Conservation (phyloP, 192 early-diverging fungal genomes). For the Thamnidium elegans region DNA sequence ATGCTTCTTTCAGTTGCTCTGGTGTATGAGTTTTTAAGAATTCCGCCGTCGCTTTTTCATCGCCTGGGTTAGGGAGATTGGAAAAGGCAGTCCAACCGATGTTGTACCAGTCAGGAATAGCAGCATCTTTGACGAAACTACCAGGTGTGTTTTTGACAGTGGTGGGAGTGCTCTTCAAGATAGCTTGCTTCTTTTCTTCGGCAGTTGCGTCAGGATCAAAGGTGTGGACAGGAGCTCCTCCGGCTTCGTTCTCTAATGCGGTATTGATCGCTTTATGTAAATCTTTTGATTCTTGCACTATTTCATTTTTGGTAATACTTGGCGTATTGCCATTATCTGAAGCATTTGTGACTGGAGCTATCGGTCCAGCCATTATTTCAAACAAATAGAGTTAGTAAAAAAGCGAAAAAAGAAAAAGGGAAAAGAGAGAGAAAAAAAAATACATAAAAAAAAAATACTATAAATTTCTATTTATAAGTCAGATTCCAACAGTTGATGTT, state of each 20-base stretch:
- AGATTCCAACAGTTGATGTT: neutral
- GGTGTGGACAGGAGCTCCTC: constrained; percentile 3
- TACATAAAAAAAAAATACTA: neutral
- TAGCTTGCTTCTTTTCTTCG: neutral
- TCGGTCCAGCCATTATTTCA: too few relatives aligned
- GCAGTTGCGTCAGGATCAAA: constrained; percentile 9
- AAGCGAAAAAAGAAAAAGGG: neutral
- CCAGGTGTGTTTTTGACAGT: constrained; percentile 11
- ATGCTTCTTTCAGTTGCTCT: constrained; percentile 16
- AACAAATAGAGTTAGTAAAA: neutral
- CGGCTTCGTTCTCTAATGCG: neutral
- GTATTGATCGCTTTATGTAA: neutral
- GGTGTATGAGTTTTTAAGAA: neutral
- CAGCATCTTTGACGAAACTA: neutral
- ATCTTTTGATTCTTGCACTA: neutral
- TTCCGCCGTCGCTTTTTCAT: constrained; percentile 7
- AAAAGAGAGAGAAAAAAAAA: neutral
- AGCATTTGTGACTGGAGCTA: too few relatives aligned
- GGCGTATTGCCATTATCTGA: too few relatives aligned
- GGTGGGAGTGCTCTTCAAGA: neutral
- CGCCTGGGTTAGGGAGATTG: constrained; percentile 28
- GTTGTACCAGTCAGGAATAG: constrained; percentile 1
- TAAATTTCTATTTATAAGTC: neutral
- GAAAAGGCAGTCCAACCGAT: constrained; percentile 39
- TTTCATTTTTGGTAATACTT: too few relatives aligned